Evolutionary conservation across 305 asterid species (phyloP).

Genomic region (Fraxinus latifolia): DNA sequence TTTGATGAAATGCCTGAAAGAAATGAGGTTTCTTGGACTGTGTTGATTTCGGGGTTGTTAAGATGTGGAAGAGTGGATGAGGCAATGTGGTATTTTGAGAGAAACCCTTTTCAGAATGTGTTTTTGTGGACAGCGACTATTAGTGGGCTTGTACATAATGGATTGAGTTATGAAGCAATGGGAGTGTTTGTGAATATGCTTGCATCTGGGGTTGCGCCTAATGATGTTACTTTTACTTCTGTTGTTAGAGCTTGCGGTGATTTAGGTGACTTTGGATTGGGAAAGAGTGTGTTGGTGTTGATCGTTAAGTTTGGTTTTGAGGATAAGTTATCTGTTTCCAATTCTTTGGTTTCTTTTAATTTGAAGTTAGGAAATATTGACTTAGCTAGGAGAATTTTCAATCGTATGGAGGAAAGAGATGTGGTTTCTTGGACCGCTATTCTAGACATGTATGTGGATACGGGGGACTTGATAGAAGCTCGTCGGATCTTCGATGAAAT

Average conservation of each 20-base stretch:
- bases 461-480: slow-evolving; percentile 60
- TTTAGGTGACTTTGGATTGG: slow-evolving; percentile 49
- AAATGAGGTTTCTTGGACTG: slow-evolving; percentile 81
- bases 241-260: slow-evolving; percentile 59
- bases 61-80: slow-evolving; percentile 50
- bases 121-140: slow-evolving; percentile 70
- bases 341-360: slow-evolving; percentile 58
- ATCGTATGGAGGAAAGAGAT: slow-evolving; percentile 53
- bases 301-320: slow-evolving; percentile 58
- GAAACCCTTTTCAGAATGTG: slow-evolving; percentile 47
- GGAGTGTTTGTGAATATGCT: slow-evolving; percentile 50
- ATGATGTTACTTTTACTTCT: slow-evolving; percentile 61
- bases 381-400: slow-evolving; percentile 52
- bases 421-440: slow-evolving; percentile 87
- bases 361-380: slow-evolving; percentile 46
- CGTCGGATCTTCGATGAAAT: slow-evolving; percentile 62
- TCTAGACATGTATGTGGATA: slow-evolving; percentile 55
- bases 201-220: slow-evolving; percentile 49
- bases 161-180: slow-evolving; percentile 49
- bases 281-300: slow-evolving; percentile 50
- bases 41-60: slow-evolving; percentile 60
- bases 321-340: slow-evolving; percentile 47
- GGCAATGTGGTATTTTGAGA: slow-evolving; percentile 58
- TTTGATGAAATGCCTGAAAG: slow-evolving; percentile 83
- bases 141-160: slow-evolving; percentile 66